These are phyloP conservation scores for Pythium brassicae DNA, from an alignment of 352 stramenopile species.

Conservation along the genomic window DNA sequence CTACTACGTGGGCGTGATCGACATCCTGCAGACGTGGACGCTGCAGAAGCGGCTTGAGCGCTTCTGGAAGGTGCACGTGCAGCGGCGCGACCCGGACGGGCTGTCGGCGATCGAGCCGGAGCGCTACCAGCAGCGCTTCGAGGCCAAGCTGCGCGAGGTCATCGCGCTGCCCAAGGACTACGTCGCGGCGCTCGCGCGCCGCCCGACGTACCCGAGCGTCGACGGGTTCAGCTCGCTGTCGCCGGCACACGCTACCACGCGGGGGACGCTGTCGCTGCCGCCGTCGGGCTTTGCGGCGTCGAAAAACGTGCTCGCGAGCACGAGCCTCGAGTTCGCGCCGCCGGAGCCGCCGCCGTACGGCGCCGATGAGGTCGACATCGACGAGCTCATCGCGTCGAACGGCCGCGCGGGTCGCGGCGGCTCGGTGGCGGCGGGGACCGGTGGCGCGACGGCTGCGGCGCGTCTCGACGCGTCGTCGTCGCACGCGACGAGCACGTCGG, in stretches of 20 bases:
- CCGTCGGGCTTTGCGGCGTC: background rate
- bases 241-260: background rate
- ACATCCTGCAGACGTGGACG: constrained; percentile 89
- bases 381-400: constrained; percentile 2
- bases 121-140: constrained; percentile 77
- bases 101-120: constrained; percentile 82
- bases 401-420: constrained; percentile 5
- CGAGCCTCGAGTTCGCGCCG: background rate
- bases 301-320: background rate
- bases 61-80: constrained; percentile 78
- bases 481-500: constrained; percentile 8
- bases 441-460: background rate
- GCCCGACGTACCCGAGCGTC: constrained; percentile 3
- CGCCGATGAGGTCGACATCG: constrained; percentile 13
- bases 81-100: constrained; percentile 60
- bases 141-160: constrained; percentile 75
- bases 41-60: constrained; percentile 77
- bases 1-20: constrained; percentile 90
- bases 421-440: background rate
- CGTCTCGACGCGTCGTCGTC: constrained; percentile 17
- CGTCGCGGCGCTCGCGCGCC: constrained; percentile 5
- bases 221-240: background rate
- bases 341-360: constrained; percentile 1
- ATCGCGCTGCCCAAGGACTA: constrained; percentile 70
- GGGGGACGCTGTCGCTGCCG: background rate